Evolutionary conservation across 2,329 filamentous ascomycete species (phyloP), one percentile per base, ranked within the genome.

Genomic region (Orbilia oligospora): DNA sequence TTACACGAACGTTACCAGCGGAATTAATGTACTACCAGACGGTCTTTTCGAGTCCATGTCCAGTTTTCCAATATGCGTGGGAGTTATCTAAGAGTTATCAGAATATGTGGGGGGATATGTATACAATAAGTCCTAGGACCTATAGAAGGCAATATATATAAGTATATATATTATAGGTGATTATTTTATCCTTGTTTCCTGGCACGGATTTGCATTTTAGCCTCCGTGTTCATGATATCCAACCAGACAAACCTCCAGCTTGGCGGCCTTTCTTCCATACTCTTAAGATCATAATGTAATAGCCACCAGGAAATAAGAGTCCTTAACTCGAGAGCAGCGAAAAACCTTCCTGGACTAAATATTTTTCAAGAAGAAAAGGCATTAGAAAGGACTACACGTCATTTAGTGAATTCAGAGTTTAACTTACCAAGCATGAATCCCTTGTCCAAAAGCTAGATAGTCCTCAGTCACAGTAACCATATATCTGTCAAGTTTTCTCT

Each of bases 391-490:
- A 9, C 3, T 41, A 5, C 14, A 9, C 2, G 55, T n/a, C 30
- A 22, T 33, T 5, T 4, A 9, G 20, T n/a, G 10, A 10, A 16
- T 30, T 20, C n/a, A 16, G 22, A 27, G 9, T 22, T 36, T n/a
- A 38, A 72, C 75, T 56, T 36, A 78, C 75, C 75, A 78, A 30
- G 75, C 33, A 41, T 78, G 75, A 12, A 72, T 16, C 5, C 75
- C 75, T 30, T 71, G 61, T 9, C 75, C 75, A 20, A 78, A 78
- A 5, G 65, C 68, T 3, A 67, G 75, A 51, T 55, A 78, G 36
- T 78, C 75, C 20, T 78, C 75, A n/a, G 75, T 78, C 1, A 78
- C 64, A 20, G 75, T 72, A n/a, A 78, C 75, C 75, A 78, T 78
- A 30, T 78, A 78, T 20, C 75, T 20, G 51, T 78, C 75, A 36